phyloP scores from a whole-genome alignment of 495 filamentous ascomycete species.

The Annulohypoxylon nitens region DNA sequence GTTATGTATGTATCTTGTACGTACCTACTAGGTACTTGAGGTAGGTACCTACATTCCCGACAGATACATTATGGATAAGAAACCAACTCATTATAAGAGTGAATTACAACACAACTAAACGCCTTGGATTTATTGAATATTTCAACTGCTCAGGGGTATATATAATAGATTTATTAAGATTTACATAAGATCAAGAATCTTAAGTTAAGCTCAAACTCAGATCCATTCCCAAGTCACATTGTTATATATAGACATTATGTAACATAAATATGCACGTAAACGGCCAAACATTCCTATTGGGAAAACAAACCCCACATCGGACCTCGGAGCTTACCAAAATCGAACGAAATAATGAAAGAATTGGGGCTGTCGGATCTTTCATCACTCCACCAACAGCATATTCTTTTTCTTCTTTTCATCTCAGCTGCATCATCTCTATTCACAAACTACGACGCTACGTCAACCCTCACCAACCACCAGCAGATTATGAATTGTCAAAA shows the following conservation, averaged over 20 bases:
- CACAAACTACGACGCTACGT: constrained; percentile 13
- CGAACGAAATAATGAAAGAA: not conserved
- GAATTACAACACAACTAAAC: not conserved
- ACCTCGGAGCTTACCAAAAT: constrained; percentile 14
- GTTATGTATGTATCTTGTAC: too few relatives aligned
- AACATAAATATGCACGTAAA: constrained; percentile 6
- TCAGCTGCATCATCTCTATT: constrained; percentile 16
- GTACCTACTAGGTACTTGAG: not conserved
- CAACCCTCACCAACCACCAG: not conserved
- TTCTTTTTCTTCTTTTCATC: constrained; percentile 21
- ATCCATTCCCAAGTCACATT: not conserved
- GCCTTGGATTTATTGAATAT: too few relatives aligned
- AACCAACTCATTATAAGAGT: too few relatives aligned
- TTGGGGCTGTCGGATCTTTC: constrained; percentile 18
- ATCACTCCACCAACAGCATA: constrained; percentile 1
- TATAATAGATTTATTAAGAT: too few relatives aligned
- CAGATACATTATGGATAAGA: too few relatives aligned
- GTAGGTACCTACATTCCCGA: too few relatives aligned
- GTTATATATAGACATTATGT: not conserved
- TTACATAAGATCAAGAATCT: too few relatives aligned
- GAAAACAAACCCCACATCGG: constrained; percentile 13
- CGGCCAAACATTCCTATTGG: not conserved
- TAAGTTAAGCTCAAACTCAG: not conserved
- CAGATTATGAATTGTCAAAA: constrained; percentile 58
- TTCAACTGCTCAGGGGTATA: too few relatives aligned